Percentiles rank a stretch among this genome's conserved stretches.
These are phyloP conservation scores for Shiraia sp. DNA, from an alignment of 2,329 filamentous ascomycete genomes.

Conservation along the genomic window DNA sequence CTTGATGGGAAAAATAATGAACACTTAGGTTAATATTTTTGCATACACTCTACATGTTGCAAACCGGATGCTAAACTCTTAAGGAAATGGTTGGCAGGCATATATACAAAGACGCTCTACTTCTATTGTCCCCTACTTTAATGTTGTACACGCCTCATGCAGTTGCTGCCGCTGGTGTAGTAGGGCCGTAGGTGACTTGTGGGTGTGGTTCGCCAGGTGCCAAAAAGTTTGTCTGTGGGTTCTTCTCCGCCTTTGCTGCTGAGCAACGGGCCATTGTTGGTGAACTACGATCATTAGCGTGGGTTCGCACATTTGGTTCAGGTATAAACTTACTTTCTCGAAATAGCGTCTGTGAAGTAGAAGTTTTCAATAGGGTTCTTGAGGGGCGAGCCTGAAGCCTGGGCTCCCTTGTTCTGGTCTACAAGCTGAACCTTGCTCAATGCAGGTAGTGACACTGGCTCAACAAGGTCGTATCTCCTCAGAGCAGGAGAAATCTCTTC, in stretches of 20 bases:
- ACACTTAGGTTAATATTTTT: constrained; percentile 23
- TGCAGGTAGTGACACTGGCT: constrained; percentile 71
- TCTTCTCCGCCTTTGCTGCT: constrained; percentile 75
- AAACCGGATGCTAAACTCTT: constrained; percentile 21
- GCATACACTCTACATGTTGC: constrained; percentile 25
- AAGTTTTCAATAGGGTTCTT: constrained; percentile 93
- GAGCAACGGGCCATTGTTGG: constrained; percentile 98
- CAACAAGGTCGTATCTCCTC: constrained; percentile 86
- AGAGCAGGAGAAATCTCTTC: constrained; percentile 90
- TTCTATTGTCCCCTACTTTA: constrained; percentile 12
- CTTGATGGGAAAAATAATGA: constrained; percentile 3
- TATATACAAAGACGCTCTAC: constrained; percentile 34
- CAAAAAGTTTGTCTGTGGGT: constrained; percentile 56
- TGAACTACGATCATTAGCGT: constrained; percentile 63
- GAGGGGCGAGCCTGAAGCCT: constrained; percentile 72
- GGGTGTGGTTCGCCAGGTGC: constrained; percentile 51
- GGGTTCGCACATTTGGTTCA: neutral
- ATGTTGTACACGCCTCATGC: constrained; percentile 21
- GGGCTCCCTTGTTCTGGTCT: constrained; percentile 90
- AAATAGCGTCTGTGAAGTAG: constrained; percentile 97
- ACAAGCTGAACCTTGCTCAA: constrained; percentile 94
- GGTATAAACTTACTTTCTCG: constrained; percentile 73
- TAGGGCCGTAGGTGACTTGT: constrained; percentile 48
- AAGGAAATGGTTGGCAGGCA: constrained; percentile 26
- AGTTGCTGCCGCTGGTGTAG: constrained; percentile 27